Evolutionary conservation across 2,329 filamentous ascomycete species (phyloP).

Genomic region (Diplodia seriata): DNA sequence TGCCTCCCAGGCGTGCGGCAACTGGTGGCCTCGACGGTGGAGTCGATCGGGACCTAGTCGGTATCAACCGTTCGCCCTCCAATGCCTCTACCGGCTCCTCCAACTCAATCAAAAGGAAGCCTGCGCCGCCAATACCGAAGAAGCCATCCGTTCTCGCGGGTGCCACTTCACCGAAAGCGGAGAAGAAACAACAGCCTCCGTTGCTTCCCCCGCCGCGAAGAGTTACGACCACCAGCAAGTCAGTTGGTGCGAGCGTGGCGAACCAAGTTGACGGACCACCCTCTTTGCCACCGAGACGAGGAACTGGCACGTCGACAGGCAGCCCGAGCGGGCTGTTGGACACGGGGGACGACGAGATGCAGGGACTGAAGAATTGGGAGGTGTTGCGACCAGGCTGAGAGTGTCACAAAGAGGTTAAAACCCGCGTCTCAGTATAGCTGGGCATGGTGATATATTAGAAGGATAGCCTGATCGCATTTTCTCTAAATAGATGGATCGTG

Average conservation of each 20-base stretch:
- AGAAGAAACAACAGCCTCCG: conserved; percentile 27
- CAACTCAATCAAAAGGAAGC: conserved; percentile 26
- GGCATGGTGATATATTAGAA: background rate
- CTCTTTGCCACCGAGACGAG: conserved; percentile 33
- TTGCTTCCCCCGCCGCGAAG: conserved; percentile 14
- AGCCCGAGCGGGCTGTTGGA: conserved; percentile 41
- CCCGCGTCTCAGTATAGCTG: background rate
- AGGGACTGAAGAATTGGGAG: conserved; percentile 48
- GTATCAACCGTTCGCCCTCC: conserved; percentile 25
- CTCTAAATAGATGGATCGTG: background rate
- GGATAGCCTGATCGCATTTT: background rate
- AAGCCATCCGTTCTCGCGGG: conserved; percentile 24
- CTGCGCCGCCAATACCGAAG: conserved; percentile 30
- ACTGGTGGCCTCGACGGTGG: conserved; percentile 33
- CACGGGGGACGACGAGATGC: conserved; percentile 43
- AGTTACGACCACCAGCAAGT: background rate
- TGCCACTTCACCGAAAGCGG: conserved; percentile 9
- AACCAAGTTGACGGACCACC: conserved; percentile 15
- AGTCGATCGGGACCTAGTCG: conserved; percentile 18
- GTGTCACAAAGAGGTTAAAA: background rate
- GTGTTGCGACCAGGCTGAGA: conserved; percentile 43
- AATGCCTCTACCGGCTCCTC: conserved; percentile 19
- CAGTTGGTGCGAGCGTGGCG: background rate
- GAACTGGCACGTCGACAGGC: conserved; percentile 3
- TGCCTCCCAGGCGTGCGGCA: conserved; percentile 36